phyloP scores from a whole-genome alignment of 2,329 filamentous ascomycete species.

The Aspergillus novoparasiticus region DNA sequence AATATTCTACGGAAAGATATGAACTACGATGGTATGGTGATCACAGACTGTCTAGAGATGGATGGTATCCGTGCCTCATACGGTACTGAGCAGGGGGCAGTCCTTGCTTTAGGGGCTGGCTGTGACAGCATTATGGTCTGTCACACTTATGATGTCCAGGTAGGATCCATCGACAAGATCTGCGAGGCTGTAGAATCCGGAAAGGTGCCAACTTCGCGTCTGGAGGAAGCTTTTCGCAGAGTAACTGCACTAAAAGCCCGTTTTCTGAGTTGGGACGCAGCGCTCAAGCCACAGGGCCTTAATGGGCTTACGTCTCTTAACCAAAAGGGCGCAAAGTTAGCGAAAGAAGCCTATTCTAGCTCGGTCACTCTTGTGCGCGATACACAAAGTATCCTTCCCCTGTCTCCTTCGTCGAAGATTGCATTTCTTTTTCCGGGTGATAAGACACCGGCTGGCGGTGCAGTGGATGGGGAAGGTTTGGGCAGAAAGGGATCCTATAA shows the following conservation, averaged over 20 bases:
- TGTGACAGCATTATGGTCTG: constrained; percentile 51
- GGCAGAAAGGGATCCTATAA: constrained; percentile 35
- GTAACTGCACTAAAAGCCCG: constrained; percentile 40
- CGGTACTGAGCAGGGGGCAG: constrained; percentile 44
- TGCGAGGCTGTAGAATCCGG: constrained; percentile 41
- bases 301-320: constrained; percentile 28
- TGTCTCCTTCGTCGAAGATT: constrained; percentile 32
- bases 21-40: constrained; percentile 47
- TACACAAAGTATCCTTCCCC: constrained; percentile 31
- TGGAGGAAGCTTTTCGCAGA: constrained; percentile 39
- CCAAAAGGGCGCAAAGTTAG: constrained; percentile 28
- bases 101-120: constrained; percentile 46
- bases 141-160: constrained; percentile 45
- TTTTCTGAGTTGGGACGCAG: constrained; percentile 37
- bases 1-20: constrained; percentile 46
- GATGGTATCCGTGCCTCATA: constrained; percentile 45
- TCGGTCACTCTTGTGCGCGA: constrained; percentile 47
- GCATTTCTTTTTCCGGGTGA: constrained; percentile 44
- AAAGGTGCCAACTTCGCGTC: constrained; percentile 30
- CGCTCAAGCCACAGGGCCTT: constrained; percentile 22
- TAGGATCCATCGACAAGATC: constrained; percentile 44
- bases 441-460: constrained; percentile 37
- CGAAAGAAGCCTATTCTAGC: constrained; percentile 39
- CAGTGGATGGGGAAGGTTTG: constrained; percentile 42
- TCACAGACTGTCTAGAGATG: constrained; percentile 52